phyloP scores from a whole-genome alignment of 192 early-diverging fungal species.

The Backusella tuberculispora region DNA sequence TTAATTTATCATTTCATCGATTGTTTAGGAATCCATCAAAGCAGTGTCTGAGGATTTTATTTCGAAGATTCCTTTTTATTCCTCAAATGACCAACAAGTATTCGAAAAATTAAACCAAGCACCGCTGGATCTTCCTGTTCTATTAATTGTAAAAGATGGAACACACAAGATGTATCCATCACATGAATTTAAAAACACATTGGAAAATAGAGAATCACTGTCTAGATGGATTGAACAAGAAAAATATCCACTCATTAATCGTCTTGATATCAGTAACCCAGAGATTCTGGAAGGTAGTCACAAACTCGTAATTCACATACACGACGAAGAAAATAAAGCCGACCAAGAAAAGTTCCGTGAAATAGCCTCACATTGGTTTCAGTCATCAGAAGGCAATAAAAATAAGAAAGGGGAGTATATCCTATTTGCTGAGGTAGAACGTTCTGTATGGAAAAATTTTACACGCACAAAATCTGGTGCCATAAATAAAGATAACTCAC shows the following conservation, averaged over 20 bases:
- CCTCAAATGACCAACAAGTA: neutral
- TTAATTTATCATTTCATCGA: neutral
- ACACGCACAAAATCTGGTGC: constrained; percentile 54
- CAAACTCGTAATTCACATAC: constrained; percentile 65
- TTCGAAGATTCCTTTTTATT: neutral
- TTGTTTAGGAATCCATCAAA: neutral
- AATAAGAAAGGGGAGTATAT: constrained; percentile 26
- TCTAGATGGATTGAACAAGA: constrained; percentile 68
- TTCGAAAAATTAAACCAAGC: neutral
- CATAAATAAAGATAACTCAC: neutral
- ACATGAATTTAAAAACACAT: neutral
- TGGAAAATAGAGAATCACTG: constrained; percentile 44
- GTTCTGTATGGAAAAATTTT: constrained; percentile 61
- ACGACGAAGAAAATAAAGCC: constrained; percentile 49
- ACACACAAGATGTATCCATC: neutral
- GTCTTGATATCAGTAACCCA: constrained; percentile 66
- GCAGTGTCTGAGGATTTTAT: neutral
- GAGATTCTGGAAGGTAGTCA: constrained; percentile 68
- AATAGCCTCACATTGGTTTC: neutral
- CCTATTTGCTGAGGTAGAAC: constrained; percentile 69
- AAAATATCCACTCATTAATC: constrained; percentile 67
- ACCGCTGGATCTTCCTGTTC: neutral
- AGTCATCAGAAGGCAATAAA: neutral
- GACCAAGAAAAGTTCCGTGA: constrained; percentile 11
- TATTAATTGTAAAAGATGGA: neutral